Evolutionary conservation across 2,329 filamentous ascomycete genomes (phyloP).

Genomic region (Cytospora chrysosperma): DNA sequence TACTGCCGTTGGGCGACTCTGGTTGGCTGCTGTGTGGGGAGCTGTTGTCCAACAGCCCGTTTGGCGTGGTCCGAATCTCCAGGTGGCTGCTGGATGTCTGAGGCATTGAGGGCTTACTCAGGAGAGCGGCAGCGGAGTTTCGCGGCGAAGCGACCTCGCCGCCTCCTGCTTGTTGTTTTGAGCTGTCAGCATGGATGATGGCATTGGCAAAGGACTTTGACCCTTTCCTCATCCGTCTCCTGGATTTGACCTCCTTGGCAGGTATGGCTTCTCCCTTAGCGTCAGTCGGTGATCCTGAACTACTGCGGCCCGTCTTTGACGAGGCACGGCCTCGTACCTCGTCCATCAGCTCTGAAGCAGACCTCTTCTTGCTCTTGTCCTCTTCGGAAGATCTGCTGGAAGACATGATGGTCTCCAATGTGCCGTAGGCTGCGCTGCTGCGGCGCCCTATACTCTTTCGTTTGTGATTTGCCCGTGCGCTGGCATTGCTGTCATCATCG

Average conservation of each 20-base stretch:
- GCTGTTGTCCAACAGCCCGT: conserved; percentile 26
- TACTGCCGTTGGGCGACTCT: conserved; percentile 28
- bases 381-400: conserved; percentile 64
- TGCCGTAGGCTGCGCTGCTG: conserved; percentile 58
- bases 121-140: conserved; percentile 42
- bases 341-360: conserved; percentile 55
- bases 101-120: conserved; percentile 57
- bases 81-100: conserved; percentile 55
- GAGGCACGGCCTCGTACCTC: conserved; percentile 51
- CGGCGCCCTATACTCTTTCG: conserved; percentile 44
- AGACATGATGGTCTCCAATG: conserved; percentile 66
- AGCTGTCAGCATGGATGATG: conserved; percentile 41
- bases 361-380: conserved; percentile 59
- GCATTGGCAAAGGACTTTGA: conserved; percentile 46
- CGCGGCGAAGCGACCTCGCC: conserved; percentile 34
- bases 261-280: conserved; percentile 24
- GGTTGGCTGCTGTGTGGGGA: conserved; percentile 29
- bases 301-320: conserved; percentile 33
- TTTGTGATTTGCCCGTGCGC: conserved; percentile 37
- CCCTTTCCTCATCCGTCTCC: conserved; percentile 32
- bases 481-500: conserved; percentile 45
- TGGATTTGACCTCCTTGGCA: background rate
- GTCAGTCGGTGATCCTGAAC: conserved; percentile 28
- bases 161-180: conserved; percentile 34
- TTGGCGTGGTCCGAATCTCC: conserved; percentile 42